These are phyloP conservation scores for Oxytropis ochrocephala DNA, from an alignment of 306 rosid species.

Conservation along the genomic window DNA sequence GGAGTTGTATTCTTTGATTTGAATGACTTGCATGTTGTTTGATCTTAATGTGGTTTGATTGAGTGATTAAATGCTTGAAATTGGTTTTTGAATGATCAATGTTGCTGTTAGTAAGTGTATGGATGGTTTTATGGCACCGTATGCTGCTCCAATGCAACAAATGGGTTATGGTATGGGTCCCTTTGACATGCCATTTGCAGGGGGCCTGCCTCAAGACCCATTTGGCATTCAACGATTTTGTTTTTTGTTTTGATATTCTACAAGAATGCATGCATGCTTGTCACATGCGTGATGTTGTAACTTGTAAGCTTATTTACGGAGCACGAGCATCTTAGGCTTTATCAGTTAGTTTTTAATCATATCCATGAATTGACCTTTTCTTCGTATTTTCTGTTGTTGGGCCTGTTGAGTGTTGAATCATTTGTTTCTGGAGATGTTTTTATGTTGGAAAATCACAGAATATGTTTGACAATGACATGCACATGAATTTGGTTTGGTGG, in stretches of 20 bases:
- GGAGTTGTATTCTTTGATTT: too few relatives aligned
- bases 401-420: not conserved
- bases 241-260: not conserved
- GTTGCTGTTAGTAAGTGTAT: too few relatives aligned
- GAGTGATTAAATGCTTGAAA: too few relatives aligned
- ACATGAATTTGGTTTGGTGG: not conserved
- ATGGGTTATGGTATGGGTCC: conserved; percentile 78
- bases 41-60: too few relatives aligned
- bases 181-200: conserved; percentile 77
- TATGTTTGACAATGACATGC: not conserved
- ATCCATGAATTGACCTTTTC: too few relatives aligned
- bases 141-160: conserved; percentile 70
- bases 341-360: not conserved
- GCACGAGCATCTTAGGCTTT: not conserved
- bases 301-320: not conserved
- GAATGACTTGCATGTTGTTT: too few relatives aligned
- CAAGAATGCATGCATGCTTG: not conserved
- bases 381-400: not conserved
- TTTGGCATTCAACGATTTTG: conserved; percentile 33
- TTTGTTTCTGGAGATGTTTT: conserved; percentile 10
- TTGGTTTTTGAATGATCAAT: too few relatives aligned
- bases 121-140: conserved; percentile 83
- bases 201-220: conserved; percentile 71
- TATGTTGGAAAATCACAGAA: not conserved
- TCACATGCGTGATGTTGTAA: not conserved